A percentile compares a stretch with the other conserved stretches of the same genome.
Conservation (phyloP, 768 basidiomycete species). For the Kwoniella dendrophila region DNA sequence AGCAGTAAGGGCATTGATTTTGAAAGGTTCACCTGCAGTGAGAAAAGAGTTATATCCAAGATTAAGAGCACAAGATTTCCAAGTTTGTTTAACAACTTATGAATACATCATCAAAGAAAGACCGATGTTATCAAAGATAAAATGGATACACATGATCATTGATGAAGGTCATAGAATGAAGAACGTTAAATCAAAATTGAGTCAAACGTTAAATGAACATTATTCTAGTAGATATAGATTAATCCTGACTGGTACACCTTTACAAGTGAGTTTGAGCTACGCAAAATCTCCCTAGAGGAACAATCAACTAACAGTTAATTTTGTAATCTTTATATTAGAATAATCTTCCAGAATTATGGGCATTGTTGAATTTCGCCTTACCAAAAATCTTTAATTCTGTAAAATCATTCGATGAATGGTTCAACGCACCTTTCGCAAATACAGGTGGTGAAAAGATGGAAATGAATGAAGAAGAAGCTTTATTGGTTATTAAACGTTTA, state of each 20-base stretch:
- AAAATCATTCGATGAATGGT: slow-evolving; percentile 99
- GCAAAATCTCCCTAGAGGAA: neutral
- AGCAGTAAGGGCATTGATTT: slow-evolving; percentile 72
- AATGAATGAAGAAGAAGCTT: slow-evolving; percentile 98
- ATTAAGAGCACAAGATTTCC: slow-evolving; percentile 74
- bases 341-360: slow-evolving; percentile 59
- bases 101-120: slow-evolving; percentile 98
- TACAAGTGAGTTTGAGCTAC: slow-evolving; percentile 61
- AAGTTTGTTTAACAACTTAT: slow-evolving; percentile 90
- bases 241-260: slow-evolving; percentile 91
- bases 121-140: slow-evolving; percentile 82
- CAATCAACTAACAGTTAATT: too few species aligned
- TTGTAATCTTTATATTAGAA: slow-evolving; percentile 35
- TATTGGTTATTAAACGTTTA: slow-evolving; percentile 92
- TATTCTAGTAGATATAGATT: slow-evolving; percentile 91
- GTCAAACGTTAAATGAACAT: slow-evolving; percentile 84
- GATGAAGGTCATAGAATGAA: slow-evolving; percentile 99
- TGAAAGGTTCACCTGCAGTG: slow-evolving; percentile 87
- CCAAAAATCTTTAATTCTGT: slow-evolving; percentile 98
- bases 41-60: slow-evolving; percentile 77
- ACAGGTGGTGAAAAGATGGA: slow-evolving; percentile 97
- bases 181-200: slow-evolving; percentile 85
- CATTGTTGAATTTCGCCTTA: slow-evolving; percentile 60
- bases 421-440: slow-evolving; percentile 98
- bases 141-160: slow-evolving; percentile 98